Conservation (phyloP, 2,329 filamentous ascomycete species). For the Epichloe hybrida region DNA sequence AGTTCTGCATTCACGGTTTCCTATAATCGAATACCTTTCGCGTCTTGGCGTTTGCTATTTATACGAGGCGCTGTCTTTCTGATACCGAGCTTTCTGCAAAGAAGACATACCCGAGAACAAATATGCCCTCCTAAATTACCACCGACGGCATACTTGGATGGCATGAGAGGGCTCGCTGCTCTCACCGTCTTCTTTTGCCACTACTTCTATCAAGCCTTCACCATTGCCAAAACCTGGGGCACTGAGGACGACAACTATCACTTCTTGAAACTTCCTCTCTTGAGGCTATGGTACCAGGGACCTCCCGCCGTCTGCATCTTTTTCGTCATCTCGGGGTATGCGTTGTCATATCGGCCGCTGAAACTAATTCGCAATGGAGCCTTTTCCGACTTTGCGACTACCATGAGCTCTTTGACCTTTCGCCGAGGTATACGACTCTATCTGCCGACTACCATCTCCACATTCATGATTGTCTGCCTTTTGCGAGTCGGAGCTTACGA, state of each 20-base stretch:
- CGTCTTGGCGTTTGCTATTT: constrained; percentile 25
- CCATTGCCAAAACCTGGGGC: constrained; percentile 37
- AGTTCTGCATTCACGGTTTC: constrained; percentile 16
- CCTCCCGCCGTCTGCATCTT: constrained; percentile 46
- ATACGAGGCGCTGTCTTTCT: constrained; percentile 30
- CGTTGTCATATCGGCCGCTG: constrained; percentile 40
- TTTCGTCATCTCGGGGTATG: constrained; percentile 50
- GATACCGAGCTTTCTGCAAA: constrained; percentile 39
- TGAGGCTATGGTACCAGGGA: constrained; percentile 40
- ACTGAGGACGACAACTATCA: constrained; percentile 29
- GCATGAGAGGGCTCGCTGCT: constrained; percentile 42
- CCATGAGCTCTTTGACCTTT: constrained; percentile 37
- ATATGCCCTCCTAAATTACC: constrained; percentile 27
- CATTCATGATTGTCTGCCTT: constrained; percentile 31
- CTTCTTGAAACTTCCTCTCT: constrained; percentile 37
- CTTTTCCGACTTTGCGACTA: constrained; percentile 26
- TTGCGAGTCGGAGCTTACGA: constrained; percentile 35
- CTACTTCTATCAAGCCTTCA: constrained; percentile 38
- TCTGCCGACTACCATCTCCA: constrained; percentile 36
- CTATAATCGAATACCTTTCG: constrained; percentile 15
- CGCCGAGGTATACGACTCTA: constrained; percentile 39
- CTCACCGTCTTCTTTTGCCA: constrained; percentile 45
- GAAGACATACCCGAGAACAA: constrained; percentile 27
- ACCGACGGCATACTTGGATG: constrained; percentile 44
- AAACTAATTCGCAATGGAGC: constrained; percentile 28